A percentile compares a stretch with the other conserved stretches of the same genome.
Conservation (phyloP, 1,284 basidiomycete species). For the Ganoderma meredithae region DNA sequence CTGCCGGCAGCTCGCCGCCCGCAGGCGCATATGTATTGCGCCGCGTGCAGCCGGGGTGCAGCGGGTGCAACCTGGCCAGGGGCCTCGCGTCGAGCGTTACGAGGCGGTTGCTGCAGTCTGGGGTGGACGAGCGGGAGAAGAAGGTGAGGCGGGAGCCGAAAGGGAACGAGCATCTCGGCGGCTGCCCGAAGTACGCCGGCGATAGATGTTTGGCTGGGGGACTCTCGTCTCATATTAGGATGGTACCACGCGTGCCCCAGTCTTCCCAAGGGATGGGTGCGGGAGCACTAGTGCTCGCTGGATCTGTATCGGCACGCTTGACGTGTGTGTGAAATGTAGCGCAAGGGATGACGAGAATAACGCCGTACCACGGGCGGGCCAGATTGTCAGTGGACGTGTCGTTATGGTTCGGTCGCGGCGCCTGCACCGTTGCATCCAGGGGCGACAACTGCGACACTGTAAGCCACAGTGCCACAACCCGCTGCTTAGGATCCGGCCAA, state of each 20-base stretch:
- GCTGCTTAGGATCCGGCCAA: too few species aligned
- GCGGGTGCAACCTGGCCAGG: not conserved
- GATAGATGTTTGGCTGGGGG: not conserved
- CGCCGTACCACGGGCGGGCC: too few species aligned
- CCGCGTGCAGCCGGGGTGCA: not conserved
- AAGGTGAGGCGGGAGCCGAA: not conserved
- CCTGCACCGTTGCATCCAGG: too few species aligned
- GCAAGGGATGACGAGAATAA: not conserved
- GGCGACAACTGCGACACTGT: too few species aligned
- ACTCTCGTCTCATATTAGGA: not conserved
- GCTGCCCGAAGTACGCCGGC: not conserved
- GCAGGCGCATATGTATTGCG: not conserved
- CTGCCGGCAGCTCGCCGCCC: too few species aligned
- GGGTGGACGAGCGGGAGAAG: not conserved
- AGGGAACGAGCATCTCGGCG: not conserved
- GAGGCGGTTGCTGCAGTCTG: not conserved
- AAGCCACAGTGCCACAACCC: too few species aligned
- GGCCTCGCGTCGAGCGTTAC: not conserved
- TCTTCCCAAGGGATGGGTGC: not conserved
- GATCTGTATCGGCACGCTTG: not conserved
- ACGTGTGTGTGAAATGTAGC: not conserved
- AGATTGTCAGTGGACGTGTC: too few species aligned
- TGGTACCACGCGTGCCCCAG: not conserved
- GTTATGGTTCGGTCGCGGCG: too few species aligned
- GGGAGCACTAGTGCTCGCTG: too few species aligned